These are phyloP conservation scores for Beauveria asiatica DNA, from an alignment of 2,329 filamentous ascomycete genomes.

Conservation along the genomic window DNA sequence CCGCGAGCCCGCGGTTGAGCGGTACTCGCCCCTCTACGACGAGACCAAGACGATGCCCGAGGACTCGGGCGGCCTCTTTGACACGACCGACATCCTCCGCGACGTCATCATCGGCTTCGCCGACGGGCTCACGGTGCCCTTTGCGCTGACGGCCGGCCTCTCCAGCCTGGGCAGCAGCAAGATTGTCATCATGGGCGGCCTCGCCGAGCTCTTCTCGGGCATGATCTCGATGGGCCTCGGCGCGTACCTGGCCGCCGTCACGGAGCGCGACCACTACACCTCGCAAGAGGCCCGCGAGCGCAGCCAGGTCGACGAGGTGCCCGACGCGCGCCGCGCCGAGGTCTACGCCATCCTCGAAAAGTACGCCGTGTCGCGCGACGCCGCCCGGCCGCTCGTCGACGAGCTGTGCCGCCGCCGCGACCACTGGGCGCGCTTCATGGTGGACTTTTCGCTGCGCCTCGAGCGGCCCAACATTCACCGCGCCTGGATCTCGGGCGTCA, in stretches of 20 bases:
- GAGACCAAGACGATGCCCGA: conserved; percentile 15
- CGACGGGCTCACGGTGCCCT: conserved; percentile 72
- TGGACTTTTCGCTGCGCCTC: conserved; percentile 48
- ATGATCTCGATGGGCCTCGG: conserved; percentile 72
- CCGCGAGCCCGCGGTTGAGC: conserved; percentile 23
- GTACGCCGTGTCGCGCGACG: conserved; percentile 38
- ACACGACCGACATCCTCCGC: conserved; percentile 39
- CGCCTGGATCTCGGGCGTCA: conserved; percentile 50
- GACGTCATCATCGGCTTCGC: conserved; percentile 70
- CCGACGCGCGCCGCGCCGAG: conserved; percentile 37
- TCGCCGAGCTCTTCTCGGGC: conserved; percentile 68
- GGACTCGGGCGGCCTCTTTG: conserved; percentile 21
- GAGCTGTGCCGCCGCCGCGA: conserved; percentile 39
- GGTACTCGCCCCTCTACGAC: conserved; percentile 17
- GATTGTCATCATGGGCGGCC: conserved; percentile 61
- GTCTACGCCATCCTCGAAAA: conserved; percentile 42
- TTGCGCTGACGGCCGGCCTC: conserved; percentile 68
- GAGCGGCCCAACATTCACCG: conserved; percentile 34
- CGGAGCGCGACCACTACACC: conserved; percentile 43
- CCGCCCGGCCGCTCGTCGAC: conserved; percentile 38
- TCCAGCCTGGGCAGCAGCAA: conserved; percentile 56
- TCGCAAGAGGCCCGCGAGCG: conserved; percentile 39
- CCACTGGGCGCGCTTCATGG: conserved; percentile 48
- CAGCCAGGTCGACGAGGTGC: conserved; percentile 32
- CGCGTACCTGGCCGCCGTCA: conserved; percentile 59